These are phyloP conservation scores for Talaromyces pinophilus DNA, from an alignment of 2,329 filamentous ascomycete genomes.

Conservation along the genomic window DNA sequence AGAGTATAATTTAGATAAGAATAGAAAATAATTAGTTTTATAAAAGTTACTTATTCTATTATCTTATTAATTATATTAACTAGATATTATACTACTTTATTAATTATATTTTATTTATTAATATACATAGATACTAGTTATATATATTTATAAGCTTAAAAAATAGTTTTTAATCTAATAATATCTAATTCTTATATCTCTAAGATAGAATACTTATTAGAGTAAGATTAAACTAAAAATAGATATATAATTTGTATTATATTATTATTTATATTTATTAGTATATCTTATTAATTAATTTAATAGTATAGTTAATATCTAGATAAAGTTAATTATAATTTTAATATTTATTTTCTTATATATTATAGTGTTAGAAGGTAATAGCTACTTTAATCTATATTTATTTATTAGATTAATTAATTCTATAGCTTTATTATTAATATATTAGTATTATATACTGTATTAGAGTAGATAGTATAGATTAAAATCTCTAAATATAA, in stretches of 20 bases:
- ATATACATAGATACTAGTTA: too few relatives aligned
- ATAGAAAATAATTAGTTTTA: neutral
- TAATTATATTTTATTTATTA: too few relatives aligned
- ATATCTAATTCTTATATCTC: too few relatives aligned
- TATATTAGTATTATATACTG: neutral
- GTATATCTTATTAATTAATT: neutral
- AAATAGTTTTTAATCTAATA: too few relatives aligned
- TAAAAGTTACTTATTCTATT: neutral
- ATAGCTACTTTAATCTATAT: neutral
- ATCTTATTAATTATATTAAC: neutral
- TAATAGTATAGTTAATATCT: neutral
- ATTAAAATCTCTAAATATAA: neutral
- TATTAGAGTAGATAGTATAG: neutral
- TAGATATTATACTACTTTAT: too few relatives aligned
- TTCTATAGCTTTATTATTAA: neutral
- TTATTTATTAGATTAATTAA: neutral
- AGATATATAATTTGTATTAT: neutral
- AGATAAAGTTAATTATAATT: neutral
- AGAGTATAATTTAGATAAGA: neutral
- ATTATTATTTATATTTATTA: neutral
- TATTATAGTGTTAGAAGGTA: neutral
- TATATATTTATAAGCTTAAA: too few relatives aligned
- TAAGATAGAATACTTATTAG: neutral
- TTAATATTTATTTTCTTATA: neutral
- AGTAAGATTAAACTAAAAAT: neutral